These are phyloP conservation scores for Fusarium ramigenum DNA, from an alignment of 2,329 filamentous ascomycete genomes.

Conservation along the genomic window DNA sequence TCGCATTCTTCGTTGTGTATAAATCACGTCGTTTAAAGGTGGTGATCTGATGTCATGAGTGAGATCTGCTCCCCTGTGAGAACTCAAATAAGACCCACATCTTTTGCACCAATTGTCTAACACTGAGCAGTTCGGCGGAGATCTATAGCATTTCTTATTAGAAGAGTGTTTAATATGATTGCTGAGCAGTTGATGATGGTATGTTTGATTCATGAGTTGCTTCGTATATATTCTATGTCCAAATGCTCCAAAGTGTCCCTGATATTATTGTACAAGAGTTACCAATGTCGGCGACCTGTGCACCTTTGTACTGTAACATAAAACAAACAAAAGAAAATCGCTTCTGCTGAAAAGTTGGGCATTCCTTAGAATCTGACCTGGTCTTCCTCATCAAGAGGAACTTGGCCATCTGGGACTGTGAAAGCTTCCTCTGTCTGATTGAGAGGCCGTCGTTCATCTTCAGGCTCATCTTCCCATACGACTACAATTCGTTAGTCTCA, in stretches of 20 bases:
- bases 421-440: constrained; percentile 22
- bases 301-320: neutral
- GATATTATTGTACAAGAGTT: constrained; percentile 1
- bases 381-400: constrained; percentile 44
- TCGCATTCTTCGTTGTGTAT: neutral
- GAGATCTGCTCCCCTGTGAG: constrained; percentile 10
- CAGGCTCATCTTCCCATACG: constrained; percentile 45
- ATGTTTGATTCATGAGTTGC: neutral
- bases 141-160: neutral
- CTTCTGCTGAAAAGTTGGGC: neutral
- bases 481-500: constrained; percentile 42
- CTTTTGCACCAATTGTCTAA: constrained; percentile 33
- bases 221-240: constrained; percentile 15
- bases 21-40: constrained; percentile 1
- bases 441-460: constrained; percentile 41
- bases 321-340: neutral
- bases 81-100: constrained; percentile 25
- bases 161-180: neutral
- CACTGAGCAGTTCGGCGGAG: neutral
- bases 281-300: neutral
- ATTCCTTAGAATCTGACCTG: constrained; percentile 41
- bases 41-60: constrained; percentile 39
- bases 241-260: neutral
- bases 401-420: constrained; percentile 12
- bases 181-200: neutral